These are phyloP conservation scores for Globisporangium viniferum DNA, from an alignment of 352 stramenopile species.

Conservation along the genomic window DNA sequence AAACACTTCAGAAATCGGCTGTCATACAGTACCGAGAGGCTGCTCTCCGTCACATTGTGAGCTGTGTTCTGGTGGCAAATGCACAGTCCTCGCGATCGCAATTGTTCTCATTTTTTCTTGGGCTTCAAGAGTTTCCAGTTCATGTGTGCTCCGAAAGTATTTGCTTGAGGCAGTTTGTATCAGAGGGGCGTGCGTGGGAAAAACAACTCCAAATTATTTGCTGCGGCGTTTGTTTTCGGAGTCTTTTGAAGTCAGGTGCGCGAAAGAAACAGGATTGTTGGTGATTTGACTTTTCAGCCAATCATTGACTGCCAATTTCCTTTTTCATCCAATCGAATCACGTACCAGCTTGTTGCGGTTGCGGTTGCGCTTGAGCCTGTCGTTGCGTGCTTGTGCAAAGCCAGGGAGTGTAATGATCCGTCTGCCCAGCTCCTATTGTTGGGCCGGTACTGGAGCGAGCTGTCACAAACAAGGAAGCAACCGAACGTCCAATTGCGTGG, in stretches of 20 bases:
- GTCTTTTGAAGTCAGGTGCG: neutral
- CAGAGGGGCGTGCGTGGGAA: neutral
- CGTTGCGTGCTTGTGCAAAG: conserved; percentile 5
- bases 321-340: neutral
- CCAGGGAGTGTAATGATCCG: conserved; percentile 3
- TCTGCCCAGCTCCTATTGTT: neutral
- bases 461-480: neutral
- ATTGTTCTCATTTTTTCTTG: neutral
- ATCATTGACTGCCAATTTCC: neutral
- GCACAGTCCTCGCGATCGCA: neutral
- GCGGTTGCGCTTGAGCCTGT: neutral
- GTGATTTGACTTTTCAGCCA: neutral
- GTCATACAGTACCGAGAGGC: neutral
- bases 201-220: neutral
- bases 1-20: neutral
- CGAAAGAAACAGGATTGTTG: neutral
- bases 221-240: too few species aligned
- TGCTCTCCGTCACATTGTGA: neutral
- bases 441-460: neutral
- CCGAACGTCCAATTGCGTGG: conserved; percentile 7
- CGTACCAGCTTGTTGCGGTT: neutral
- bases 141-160: neutral
- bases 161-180: neutral
- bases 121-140: too few species aligned
- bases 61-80: neutral